These are phyloP conservation scores for Cercis canadensis DNA, from an alignment of 306 rosid genomes.

Conservation along the genomic window DNA sequence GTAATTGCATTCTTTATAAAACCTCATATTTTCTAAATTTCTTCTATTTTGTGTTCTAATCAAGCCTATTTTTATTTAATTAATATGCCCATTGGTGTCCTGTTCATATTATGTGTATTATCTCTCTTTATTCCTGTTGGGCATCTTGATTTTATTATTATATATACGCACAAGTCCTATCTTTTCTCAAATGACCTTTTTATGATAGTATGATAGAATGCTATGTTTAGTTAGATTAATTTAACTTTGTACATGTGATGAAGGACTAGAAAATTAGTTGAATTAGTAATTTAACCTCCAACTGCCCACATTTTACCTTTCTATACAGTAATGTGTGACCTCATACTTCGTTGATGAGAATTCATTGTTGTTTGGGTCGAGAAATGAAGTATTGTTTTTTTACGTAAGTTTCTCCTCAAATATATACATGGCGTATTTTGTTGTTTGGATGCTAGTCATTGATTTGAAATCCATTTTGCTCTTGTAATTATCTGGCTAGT, in stretches of 20 bases:
- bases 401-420: too few species aligned
- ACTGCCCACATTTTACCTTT: too few species aligned
- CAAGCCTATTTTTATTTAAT: not conserved
- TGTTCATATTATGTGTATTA: not conserved
- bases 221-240: not conserved
- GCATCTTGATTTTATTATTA: not conserved
- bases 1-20: slow-evolving; percentile 41
- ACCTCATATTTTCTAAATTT: not conserved
- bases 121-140: not conserved
- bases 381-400: too few species aligned
- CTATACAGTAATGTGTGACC: too few species aligned
- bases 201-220: not conserved
- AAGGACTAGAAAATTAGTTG: not conserved
- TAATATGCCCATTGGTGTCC: not conserved
- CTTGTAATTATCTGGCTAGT: not conserved
- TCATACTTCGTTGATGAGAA: too few species aligned
- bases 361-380: too few species aligned
- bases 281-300: too few species aligned
- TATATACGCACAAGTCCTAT: not conserved
- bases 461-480: not conserved
- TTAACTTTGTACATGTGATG: not conserved
- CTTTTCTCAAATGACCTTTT: not conserved
- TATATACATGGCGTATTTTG: too few species aligned
- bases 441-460: too few species aligned
- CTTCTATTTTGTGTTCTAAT: not conserved